phyloP scores from a whole-genome alignment of 768 basidiomycete species.

The Tephrocybe sp. region DNA sequence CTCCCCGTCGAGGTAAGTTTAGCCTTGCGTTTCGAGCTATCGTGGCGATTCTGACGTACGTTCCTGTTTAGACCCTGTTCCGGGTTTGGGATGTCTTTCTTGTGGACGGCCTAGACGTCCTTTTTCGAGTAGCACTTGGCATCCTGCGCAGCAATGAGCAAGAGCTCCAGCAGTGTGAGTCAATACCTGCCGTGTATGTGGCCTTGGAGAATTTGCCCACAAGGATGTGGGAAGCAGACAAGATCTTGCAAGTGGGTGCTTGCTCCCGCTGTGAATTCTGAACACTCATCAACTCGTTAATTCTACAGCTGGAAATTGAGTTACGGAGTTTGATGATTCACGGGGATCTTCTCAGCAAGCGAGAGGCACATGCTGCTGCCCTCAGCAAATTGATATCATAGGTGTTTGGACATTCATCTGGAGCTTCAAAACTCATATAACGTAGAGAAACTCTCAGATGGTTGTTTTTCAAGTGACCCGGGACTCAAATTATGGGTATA shows the following conservation, averaged over 20 bases:
- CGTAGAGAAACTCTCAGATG: no score
- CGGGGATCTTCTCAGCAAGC: slow-evolving; percentile 54
- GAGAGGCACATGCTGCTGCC: slow-evolving; percentile 48
- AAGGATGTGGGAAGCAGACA: slow-evolving; percentile 92
- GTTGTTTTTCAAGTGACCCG: no score
- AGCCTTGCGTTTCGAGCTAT: background rate
- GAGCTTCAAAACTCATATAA: no score
- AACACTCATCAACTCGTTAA: background rate
- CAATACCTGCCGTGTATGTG: slow-evolving; percentile 87
- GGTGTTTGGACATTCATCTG: no score
- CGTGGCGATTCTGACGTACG: background rate
- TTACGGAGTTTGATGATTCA: slow-evolving; percentile 53
- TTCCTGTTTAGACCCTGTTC: slow-evolving; percentile 74
- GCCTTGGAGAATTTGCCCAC: slow-evolving; percentile 88
- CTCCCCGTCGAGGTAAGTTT: slow-evolving; percentile 84
- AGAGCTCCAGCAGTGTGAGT: slow-evolving; percentile 82
- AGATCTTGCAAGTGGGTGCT: slow-evolving; percentile 74
- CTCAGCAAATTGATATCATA: slow-evolving; percentile 42
- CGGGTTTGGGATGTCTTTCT: slow-evolving; percentile 96
- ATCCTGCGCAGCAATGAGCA: slow-evolving; percentile 83
- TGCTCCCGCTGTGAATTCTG: background rate
- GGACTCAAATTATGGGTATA: no score
- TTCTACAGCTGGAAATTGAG: slow-evolving; percentile 53
- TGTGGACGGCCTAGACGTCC: slow-evolving; percentile 87
- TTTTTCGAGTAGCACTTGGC: slow-evolving; percentile 87